phyloP scores from a whole-genome alignment of 257 asterid species.

The Solanum appendiculatum region DNA sequence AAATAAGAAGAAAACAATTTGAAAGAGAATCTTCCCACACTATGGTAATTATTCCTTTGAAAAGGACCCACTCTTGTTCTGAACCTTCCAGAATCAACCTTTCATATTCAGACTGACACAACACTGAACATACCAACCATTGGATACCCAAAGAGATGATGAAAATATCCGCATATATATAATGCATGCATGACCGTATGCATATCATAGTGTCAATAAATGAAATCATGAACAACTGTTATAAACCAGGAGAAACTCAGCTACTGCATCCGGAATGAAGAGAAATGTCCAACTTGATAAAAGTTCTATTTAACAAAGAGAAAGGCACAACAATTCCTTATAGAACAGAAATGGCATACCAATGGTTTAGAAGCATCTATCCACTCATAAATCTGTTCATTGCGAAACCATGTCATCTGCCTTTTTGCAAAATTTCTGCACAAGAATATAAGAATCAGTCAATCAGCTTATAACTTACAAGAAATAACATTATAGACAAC shows the following conservation, averaged over 20 bases:
- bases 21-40: background rate
- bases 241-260: background rate
- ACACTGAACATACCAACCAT: background rate
- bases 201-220: background rate
- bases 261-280: background rate
- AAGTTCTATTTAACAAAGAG: background rate
- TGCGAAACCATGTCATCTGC: constrained; percentile 95
- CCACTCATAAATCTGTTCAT: constrained; percentile 93
- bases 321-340: background rate
- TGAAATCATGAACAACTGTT: background rate
- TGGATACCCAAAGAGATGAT: background rate
- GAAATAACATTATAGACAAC: background rate
- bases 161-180: background rate
- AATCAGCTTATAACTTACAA: background rate
- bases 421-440: constrained; percentile 91
- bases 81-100: background rate
- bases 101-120: background rate
- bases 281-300: background rate
- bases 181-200: background rate
- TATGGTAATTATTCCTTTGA: background rate
- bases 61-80: background rate
- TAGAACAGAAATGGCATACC: constrained; percentile 34
- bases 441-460: background rate
- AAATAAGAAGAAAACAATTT: background rate
- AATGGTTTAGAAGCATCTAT: constrained; percentile 83